Conservation (phyloP, 768 basidiomycete species). For the Mrakia hoshinonis region DNA sequence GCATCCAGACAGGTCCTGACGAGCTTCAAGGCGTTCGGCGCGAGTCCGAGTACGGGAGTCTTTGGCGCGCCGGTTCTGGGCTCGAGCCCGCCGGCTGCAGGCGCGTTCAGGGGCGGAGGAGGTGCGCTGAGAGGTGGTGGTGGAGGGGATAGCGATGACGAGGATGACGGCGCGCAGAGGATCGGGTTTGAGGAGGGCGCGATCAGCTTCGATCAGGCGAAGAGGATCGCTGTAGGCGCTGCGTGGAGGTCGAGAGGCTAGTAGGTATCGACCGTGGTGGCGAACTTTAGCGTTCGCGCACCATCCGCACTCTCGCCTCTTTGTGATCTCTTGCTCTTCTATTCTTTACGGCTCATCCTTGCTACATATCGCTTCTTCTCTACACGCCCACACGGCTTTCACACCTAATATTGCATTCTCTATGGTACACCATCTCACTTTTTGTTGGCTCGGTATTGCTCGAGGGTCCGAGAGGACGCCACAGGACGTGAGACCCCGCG, state of each 20-base stretch:
- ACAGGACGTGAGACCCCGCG: too few relatives aligned
- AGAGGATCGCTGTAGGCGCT: slow-evolving; percentile 26
- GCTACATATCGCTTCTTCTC: too few relatives aligned
- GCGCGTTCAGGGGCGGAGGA: slow-evolving; percentile 17
- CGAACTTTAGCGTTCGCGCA: too few relatives aligned
- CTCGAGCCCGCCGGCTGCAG: not conserved
- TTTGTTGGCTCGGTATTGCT: too few relatives aligned
- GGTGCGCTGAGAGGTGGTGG: not conserved
- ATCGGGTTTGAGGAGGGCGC: slow-evolving; percentile 26
- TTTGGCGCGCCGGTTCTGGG: slow-evolving; percentile 20
- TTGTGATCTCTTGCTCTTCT: too few relatives aligned
- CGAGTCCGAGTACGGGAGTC: slow-evolving; percentile 4
- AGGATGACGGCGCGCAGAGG: slow-evolving; percentile 16
- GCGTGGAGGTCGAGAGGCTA: slow-evolving; percentile 28
- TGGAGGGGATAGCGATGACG: slow-evolving; percentile 19
- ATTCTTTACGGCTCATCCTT: too few relatives aligned
- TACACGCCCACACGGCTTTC: too few relatives aligned
- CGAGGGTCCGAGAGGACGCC: too few relatives aligned
- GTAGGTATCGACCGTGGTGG: not conserved
- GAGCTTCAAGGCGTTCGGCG: slow-evolving; percentile 27
- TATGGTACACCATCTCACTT: too few relatives aligned
- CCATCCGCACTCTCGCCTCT: too few relatives aligned
- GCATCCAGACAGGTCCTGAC: slow-evolving; percentile 21
- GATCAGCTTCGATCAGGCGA: slow-evolving; percentile 26
- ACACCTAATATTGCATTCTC: too few relatives aligned